These are phyloP conservation scores for Aeminium ludgeri DNA, from an alignment of 495 filamentous ascomycete genomes.

Conservation along the genomic window DNA sequence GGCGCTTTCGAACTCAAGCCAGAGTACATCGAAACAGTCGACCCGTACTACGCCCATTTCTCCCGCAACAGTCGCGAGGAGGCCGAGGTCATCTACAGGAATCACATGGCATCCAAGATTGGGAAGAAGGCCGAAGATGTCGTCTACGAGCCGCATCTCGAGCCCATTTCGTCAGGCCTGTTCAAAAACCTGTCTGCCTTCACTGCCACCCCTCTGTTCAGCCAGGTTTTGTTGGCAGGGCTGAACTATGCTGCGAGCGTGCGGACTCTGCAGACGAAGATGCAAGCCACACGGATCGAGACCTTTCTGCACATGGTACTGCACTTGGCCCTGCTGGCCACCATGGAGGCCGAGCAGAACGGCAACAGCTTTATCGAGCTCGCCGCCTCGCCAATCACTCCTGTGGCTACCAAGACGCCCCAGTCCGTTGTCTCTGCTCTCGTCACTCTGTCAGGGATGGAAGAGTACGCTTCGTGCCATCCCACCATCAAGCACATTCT, in stretches of 20 bases:
- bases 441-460: conserved; percentile 53
- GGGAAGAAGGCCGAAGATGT: conserved; percentile 67
- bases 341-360: conserved; percentile 55
- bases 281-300: conserved; percentile 70
- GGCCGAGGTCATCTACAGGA: conserved; percentile 71
- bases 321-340: conserved; percentile 68
- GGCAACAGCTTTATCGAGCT: conserved; percentile 27
- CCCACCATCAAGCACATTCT: conserved; percentile 73
- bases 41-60: conserved; percentile 90
- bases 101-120: conserved; percentile 72
- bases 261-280: conserved; percentile 34
- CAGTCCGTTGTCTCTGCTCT: conserved; percentile 53
- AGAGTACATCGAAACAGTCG: conserved; percentile 65
- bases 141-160: conserved; percentile 81
- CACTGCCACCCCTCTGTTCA: conserved; percentile 68
- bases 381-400: neutral
- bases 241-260: conserved; percentile 44
- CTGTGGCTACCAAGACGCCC: neutral
- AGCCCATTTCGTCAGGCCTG: conserved; percentile 55
- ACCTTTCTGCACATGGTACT: conserved; percentile 80
- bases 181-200: conserved; percentile 63
- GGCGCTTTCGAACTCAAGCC: conserved; percentile 87
- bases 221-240: conserved; percentile 78
- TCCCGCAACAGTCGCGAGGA: conserved; percentile 95
- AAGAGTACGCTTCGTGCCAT: conserved; percentile 61